phyloP scores from a whole-genome alignment of 495 filamentous ascomycete genomes.

The Penicillium silybi region DNA sequence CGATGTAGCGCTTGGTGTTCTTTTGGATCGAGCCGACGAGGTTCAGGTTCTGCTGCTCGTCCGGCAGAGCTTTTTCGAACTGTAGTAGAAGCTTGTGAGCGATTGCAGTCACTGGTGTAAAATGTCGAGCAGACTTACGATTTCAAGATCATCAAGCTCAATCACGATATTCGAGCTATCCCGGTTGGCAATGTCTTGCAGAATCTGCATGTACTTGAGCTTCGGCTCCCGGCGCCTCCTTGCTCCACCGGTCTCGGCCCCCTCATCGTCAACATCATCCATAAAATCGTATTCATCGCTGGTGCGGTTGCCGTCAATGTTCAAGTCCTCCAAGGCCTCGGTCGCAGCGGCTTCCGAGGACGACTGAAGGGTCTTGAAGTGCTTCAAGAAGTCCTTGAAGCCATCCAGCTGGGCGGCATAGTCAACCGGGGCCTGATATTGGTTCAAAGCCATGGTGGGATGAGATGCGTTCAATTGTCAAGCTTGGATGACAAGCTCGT shows the following conservation, averaged over 20 bases:
- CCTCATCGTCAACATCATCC: conserved; percentile 67
- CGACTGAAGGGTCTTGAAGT: conserved; percentile 80
- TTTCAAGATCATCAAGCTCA: conserved; percentile 81
- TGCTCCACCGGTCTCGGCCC: conserved; percentile 34
- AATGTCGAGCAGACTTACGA: conserved; percentile 46
- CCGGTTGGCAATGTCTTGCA: conserved; percentile 84
- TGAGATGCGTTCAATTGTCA: conserved; percentile 4
- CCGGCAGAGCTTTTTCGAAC: conserved; percentile 68
- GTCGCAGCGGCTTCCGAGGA: conserved; percentile 63
- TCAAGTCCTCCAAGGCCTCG: conserved; percentile 74
- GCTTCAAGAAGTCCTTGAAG: conserved; percentile 82
- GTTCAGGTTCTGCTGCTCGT: conserved; percentile 55
- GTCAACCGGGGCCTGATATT: conserved; percentile 70
- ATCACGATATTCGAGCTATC: conserved; percentile 69
- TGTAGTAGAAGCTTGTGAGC: conserved; percentile 32
- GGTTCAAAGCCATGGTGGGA: conserved; percentile 71
- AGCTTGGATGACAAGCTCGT: background rate
- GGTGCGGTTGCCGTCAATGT: conserved; percentile 81
- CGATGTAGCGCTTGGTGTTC: conserved; percentile 94
- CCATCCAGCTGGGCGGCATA: conserved; percentile 82
- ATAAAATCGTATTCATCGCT: conserved; percentile 95
- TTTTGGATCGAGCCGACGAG: conserved; percentile 80
- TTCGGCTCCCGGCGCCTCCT: conserved; percentile 52
- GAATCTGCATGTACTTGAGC: conserved; percentile 84
- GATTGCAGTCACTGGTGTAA: background rate